A percentile compares a stretch with the other conserved stretches of the same genome.
phyloP scores from a whole-genome alignment of 2,329 filamentous ascomycete species.

The Fusarium buxicola region DNA sequence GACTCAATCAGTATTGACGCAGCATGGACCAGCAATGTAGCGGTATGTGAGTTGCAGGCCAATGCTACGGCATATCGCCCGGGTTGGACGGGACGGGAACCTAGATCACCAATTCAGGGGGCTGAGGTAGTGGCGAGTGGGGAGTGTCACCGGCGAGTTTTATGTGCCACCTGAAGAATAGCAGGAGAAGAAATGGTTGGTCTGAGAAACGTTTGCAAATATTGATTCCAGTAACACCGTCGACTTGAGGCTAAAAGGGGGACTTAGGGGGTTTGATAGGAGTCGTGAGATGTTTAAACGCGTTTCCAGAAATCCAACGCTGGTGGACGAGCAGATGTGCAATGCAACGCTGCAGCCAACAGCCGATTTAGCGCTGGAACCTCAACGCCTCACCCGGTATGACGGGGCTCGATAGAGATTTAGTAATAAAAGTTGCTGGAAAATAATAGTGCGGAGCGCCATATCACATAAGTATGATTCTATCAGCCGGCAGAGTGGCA shows the following conservation, averaged over 20 bases:
- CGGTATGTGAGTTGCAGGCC: slow-evolving; percentile 17
- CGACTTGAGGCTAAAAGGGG: slow-evolving; percentile 1
- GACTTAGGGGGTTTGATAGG: slow-evolving; percentile 14
- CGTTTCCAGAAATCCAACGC: slow-evolving; percentile 16
- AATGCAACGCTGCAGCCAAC: slow-evolving; percentile 30
- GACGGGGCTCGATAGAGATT: slow-evolving; percentile 1
- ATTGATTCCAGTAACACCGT: slow-evolving; percentile 2
- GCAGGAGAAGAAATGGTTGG: slow-evolving; percentile 11
- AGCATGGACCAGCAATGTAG: slow-evolving; percentile 30
- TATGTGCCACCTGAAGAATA: slow-evolving; percentile 16
- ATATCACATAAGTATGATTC: background rate
- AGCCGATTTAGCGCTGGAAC: slow-evolving; percentile 19
- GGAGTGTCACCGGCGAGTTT: slow-evolving; percentile 16
- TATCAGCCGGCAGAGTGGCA: slow-evolving; percentile 3
- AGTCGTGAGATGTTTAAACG: slow-evolving; percentile 12
- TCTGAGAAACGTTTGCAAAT: background rate
- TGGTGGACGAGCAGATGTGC: slow-evolving; percentile 26
- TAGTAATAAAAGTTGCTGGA: slow-evolving; percentile 4
- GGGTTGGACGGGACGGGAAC: slow-evolving; percentile 22
- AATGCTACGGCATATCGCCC: slow-evolving; percentile 23
- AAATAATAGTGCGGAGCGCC: slow-evolving; percentile 3
- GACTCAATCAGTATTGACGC: slow-evolving; percentile 12
- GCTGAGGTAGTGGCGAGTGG: slow-evolving; percentile 20
- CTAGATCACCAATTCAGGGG: slow-evolving; percentile 17
- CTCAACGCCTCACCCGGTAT: slow-evolving; percentile 25